Evolutionary conservation across 2,329 filamentous ascomycete genomes (phyloP), one percentile per base, ranked within the genome.

Genomic region (Beauveria pseudobassiana): DNA sequence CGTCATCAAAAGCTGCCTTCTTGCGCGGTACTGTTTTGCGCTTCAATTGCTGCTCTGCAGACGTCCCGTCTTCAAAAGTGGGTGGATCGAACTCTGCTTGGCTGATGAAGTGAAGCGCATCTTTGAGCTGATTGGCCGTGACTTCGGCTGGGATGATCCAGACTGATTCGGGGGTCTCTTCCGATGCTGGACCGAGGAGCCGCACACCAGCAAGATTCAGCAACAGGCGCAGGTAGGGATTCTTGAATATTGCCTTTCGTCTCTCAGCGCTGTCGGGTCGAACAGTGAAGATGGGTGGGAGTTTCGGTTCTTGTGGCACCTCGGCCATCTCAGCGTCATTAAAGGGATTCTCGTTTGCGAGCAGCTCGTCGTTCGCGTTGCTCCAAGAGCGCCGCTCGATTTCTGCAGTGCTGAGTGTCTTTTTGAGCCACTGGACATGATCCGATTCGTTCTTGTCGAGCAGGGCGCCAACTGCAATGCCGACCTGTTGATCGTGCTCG

Each of bases 211-310:
- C 80, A 0, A 95, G 80, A 1, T 81, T 87, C 83, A 98, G 88
- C 3, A 99, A 82, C 1, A 98, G 85, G 40, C 93, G 88, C 2
- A 98, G 81, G 69, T 93, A 88, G 10, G 90, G 87, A 73, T 98
- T 96, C 71, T 91, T 96, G 78, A 96, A 96, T 75, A 96, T 87
- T 28, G 91, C 88, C 24, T 81, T 82, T 56, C 87, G 86, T 46
- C 87, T 85, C 54, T 83, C 80, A 51, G 89, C 84, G 48, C 83
- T 85, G 62, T 88, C 85, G 0, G 89, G 81, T 56, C 80, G 82
- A 59, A 92, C 76, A 61, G 76, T 63, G 42, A 76, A 72, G 5
- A 67, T 46, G n/a, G 74, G 70, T 12, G 74, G 68, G 14, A 64
- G 40, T 62, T 70, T 73, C n/a, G 68, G 64, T 40, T 68, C 67